Evolutionary conservation across 2,329 filamentous ascomycete genomes (phyloP).

Genomic region (Remersonia thermophila): DNA sequence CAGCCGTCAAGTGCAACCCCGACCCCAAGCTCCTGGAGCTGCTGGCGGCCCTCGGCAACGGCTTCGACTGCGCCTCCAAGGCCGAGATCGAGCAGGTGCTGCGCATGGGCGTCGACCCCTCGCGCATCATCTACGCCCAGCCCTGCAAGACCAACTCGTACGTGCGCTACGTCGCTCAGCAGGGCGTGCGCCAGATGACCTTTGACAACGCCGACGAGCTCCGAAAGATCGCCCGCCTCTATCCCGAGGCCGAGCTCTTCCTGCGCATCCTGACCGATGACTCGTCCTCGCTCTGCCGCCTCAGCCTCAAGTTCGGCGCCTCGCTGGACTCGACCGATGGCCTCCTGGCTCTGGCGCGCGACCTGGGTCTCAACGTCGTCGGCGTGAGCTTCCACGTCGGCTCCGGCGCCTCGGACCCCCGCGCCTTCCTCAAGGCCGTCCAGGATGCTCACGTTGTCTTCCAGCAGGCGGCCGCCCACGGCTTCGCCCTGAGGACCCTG

Average conservation of each 20-base stretch:
- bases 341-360: constrained; percentile 67
- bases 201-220: constrained; percentile 98
- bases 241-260: constrained; percentile 78
- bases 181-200: constrained; percentile 93
- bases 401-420: constrained; percentile 88
- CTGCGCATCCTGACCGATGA: constrained; percentile 95
- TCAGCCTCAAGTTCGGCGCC: constrained; percentile 96
- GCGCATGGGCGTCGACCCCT: constrained; percentile 66
- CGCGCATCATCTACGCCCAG: constrained; percentile 96
- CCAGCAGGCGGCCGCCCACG: constrained; percentile 64
- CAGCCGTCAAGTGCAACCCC: constrained; percentile 97
- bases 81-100: constrained; percentile 90
- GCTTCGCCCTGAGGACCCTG: constrained; percentile 72
- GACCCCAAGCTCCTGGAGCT: constrained; percentile 81
- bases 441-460: constrained; percentile 82
- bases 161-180: constrained; percentile 73
- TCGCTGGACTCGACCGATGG: constrained; percentile 68
- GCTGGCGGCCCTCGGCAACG: constrained; percentile 75
- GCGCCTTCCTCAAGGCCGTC: constrained; percentile 82
- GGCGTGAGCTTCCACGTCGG: constrained; percentile 98
- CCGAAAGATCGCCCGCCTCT: constrained; percentile 92
- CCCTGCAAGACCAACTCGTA: constrained; percentile 99
- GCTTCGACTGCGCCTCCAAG: constrained; percentile 98
- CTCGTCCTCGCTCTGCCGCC: constrained; percentile 80
- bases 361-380: constrained; percentile 78